Conservation (phyloP, 371 early-diverging fungal genomes). For the Rhizomucor pusillus region DNA sequence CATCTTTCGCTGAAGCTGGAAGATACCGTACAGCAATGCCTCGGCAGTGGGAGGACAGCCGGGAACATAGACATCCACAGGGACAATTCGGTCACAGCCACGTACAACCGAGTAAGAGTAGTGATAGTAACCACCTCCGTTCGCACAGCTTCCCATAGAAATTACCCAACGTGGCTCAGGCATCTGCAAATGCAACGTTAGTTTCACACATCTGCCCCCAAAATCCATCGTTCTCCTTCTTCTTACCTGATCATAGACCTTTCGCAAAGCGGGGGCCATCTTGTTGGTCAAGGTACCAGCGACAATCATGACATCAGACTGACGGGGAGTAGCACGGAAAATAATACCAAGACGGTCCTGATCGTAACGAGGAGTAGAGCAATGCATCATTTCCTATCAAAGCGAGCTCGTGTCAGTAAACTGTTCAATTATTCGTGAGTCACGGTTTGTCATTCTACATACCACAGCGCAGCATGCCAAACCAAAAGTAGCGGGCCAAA, state of each 20-base stretch:
- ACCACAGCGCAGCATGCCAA: constrained; percentile 95
- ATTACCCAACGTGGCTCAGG: constrained; percentile 99
- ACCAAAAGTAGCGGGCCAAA: constrained; percentile 99
- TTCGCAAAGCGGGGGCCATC: constrained; percentile 97
- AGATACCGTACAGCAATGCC: constrained; percentile 93
- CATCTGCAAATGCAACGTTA: constrained; percentile 52
- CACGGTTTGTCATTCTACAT: constrained; percentile 11
- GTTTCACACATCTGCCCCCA: background rate
- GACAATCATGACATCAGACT: constrained; percentile 98
- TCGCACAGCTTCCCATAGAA: constrained; percentile 97
- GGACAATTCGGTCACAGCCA: constrained; percentile 96
- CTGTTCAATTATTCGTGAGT: background rate
- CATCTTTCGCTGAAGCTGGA: constrained; percentile 98
- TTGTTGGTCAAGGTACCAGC: constrained; percentile 98
- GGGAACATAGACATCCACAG: constrained; percentile 96
- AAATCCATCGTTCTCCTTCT: background rate
- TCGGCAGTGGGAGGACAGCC: constrained; percentile 98
- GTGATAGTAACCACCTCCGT: constrained; percentile 99
- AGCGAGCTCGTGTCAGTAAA: constrained; percentile 10
- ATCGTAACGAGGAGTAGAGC: constrained; percentile 96
- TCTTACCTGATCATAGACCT: constrained; percentile 90
- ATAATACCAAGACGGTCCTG: constrained; percentile 98
- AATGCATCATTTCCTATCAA: constrained; percentile 92
- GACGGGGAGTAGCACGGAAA: constrained; percentile 97
- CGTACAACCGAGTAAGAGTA: constrained; percentile 96